These are phyloP conservation scores for Chaetomiaceae sp. DNA, from an alignment of 2,329 filamentous ascomycete genomes.

Conservation along the genomic window DNA sequence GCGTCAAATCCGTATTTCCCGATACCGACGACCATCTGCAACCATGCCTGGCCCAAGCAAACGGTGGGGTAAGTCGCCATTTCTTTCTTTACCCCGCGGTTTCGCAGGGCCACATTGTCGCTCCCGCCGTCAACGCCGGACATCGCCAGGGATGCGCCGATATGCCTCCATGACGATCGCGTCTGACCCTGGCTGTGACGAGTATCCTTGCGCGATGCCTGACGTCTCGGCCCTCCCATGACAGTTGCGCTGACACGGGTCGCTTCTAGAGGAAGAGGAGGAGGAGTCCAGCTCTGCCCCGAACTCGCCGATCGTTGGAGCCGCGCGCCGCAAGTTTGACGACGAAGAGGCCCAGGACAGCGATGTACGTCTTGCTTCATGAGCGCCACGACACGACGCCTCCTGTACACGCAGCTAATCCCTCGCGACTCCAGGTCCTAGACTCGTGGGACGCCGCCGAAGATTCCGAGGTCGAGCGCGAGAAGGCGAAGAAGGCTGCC, in stretches of 20 bases:
- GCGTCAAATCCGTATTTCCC: background rate
- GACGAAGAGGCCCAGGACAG: conserved; percentile 81
- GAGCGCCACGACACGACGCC: background rate
- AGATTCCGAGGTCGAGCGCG: conserved; percentile 92
- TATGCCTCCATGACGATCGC: background rate
- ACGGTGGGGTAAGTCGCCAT: conserved; percentile 38
- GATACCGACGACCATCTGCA: conserved; percentile 8
- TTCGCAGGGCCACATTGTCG: background rate
- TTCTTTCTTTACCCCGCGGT: conserved; percentile 22
- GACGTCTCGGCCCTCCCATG: too few species aligned
- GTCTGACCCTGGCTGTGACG: background rate
- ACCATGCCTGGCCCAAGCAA: conserved; percentile 34
- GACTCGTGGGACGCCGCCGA: conserved; percentile 97
- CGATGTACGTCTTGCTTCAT: conserved; percentile 56
- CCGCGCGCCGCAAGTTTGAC: conserved; percentile 67
- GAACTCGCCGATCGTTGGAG: conserved; percentile 37
- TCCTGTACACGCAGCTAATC: background rate
- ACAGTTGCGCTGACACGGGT: conserved; percentile 8
- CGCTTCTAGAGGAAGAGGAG: conserved; percentile 31
- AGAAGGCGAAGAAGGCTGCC: conserved; percentile 84
- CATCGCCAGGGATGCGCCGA: background rate
- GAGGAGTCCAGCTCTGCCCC: conserved; percentile 35
- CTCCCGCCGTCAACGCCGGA: background rate
- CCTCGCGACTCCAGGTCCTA: conserved; percentile 59
- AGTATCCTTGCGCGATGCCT: too few species aligned